These are phyloP conservation scores for Penicillium dipodomyicola DNA, from an alignment of 495 filamentous ascomycete species.

Conservation along the genomic window DNA sequence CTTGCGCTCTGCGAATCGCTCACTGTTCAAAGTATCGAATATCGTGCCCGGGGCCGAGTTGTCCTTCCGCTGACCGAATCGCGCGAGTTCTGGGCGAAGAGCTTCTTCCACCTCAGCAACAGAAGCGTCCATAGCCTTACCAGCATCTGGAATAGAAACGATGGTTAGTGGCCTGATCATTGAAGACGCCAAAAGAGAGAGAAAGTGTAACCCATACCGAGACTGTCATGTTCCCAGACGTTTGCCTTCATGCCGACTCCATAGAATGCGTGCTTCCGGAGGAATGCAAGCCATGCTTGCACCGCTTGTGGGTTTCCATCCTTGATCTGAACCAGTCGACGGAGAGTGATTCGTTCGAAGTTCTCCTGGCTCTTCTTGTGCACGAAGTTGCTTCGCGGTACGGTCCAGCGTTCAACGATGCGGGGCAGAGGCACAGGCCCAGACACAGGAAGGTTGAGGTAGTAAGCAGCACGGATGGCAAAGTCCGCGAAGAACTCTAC, in stretches of 20 bases:
- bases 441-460: conserved; percentile 78
- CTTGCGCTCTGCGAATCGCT: conserved; percentile 33
- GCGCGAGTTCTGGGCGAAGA: conserved; percentile 60
- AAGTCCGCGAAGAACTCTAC: conserved; percentile 96
- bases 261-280: conserved; percentile 86
- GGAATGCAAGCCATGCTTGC: conserved; percentile 84
- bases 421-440: conserved; percentile 88
- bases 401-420: conserved; percentile 88
- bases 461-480: conserved; percentile 91
- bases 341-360: conserved; percentile 85
- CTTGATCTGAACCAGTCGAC: conserved; percentile 86
- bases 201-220: conserved; percentile 48
- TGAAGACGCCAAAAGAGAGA: background rate
- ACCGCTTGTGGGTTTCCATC: conserved; percentile 89
- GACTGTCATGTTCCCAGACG: conserved; percentile 77
- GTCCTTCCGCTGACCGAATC: conserved; percentile 58
- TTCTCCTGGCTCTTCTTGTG: conserved; percentile 98
- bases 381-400: conserved; percentile 84
- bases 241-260: conserved; percentile 99
- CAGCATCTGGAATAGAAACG: conserved; percentile 50
- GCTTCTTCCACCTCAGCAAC: conserved; percentile 57
- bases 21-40: conserved; percentile 33
- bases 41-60: conserved; percentile 23
- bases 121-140: conserved; percentile 62
- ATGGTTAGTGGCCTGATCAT: conserved; percentile 10